Evolutionary conservation across 805 yeast species (phyloP), one percentile per base, ranked within the genome.

Genomic region (Brettanomyces sp.): DNA sequence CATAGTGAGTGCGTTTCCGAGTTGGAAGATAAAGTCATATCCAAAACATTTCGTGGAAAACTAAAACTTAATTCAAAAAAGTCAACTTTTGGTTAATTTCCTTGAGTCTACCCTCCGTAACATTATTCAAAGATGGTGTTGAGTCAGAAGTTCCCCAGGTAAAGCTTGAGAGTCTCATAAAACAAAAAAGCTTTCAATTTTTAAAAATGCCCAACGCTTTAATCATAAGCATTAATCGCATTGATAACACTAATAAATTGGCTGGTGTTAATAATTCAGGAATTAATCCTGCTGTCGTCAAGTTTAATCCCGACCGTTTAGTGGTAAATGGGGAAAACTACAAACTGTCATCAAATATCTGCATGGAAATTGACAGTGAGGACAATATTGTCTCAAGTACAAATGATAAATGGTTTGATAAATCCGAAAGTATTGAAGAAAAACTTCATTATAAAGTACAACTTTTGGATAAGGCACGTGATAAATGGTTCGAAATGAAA

Each of bases 241-340:
- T 76, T 47, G 62, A 62, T 11, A 69, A 67, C 24, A 54, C 59
- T 12, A 60, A 61, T 9, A 54, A 62, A 22, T 48, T 62, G 4
- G 44, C 49, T 1, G 65, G 67, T 14, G 55, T 67, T 0, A 49
- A 49, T 9, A 59, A 70, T 9, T 69, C 69, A 39, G 68, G 68
- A 46, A 58, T 76, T 46, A 81, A 79, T 53, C 79, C 79, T 32
- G 81, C 85, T 1, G 72, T 83, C 28, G 82, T 85, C 3, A 79
- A 75, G 41, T 82, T 78, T 55, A 75, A 81, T 6, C 64, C 67
- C 3, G 56, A 56, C 49, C 47, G 34, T 28, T 64, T 68, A 2
- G 63, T 57, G 22, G 45, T 63, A 2, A 53, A 53, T 6, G 57
- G 44, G 2, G 38, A 59, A 0, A 49, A 52, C 1, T 79, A 83